Conservation (phyloP, 2,329 filamentous ascomycete genomes). For the Fonsecaea pedrosoi region DNA sequence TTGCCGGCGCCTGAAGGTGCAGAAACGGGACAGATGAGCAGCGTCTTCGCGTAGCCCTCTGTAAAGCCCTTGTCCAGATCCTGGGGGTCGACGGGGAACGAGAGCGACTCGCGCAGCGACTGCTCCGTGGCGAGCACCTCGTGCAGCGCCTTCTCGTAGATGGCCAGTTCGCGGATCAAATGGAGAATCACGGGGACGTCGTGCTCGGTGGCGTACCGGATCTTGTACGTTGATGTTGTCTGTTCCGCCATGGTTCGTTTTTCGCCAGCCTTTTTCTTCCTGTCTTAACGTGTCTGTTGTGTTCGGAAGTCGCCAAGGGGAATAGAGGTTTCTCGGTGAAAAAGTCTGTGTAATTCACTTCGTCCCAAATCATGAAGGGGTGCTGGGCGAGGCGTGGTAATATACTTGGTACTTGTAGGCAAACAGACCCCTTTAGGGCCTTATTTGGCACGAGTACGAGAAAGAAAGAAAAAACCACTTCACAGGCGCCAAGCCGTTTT, state of each 20-base stretch:
- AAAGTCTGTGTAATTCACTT: too few relatives aligned
- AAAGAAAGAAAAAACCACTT: too few relatives aligned
- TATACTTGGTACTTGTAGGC: too few relatives aligned
- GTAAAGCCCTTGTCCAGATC: slow-evolving; percentile 43
- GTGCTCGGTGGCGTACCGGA: slow-evolving; percentile 49
- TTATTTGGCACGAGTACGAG: too few relatives aligned
- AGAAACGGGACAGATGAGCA: slow-evolving; percentile 66
- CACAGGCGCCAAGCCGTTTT: too few relatives aligned
- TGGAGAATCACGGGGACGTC: slow-evolving; percentile 81
- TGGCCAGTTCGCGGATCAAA: slow-evolving; percentile 83
- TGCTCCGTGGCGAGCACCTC: slow-evolving; percentile 79
- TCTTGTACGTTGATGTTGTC: slow-evolving; percentile 34
- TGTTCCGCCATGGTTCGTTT: slow-evolving; percentile 34
- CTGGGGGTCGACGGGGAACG: slow-evolving; percentile 65
- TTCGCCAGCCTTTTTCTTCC: background rate
- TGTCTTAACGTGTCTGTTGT: background rate
- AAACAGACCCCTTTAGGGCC: too few relatives aligned
- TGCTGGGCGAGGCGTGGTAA: too few relatives aligned
- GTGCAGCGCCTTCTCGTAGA: slow-evolving; percentile 80
- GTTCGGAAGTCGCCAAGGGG: too few relatives aligned
- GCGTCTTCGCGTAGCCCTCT: slow-evolving; percentile 72
- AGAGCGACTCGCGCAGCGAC: slow-evolving; percentile 75
- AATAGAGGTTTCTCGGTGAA: too few relatives aligned
- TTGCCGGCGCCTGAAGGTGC: slow-evolving; percentile 16
- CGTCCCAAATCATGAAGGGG: too few relatives aligned